phyloP scores from a whole-genome alignment of 2,329 filamentous ascomycete species.

The Colletotrichum sp. region DNA sequence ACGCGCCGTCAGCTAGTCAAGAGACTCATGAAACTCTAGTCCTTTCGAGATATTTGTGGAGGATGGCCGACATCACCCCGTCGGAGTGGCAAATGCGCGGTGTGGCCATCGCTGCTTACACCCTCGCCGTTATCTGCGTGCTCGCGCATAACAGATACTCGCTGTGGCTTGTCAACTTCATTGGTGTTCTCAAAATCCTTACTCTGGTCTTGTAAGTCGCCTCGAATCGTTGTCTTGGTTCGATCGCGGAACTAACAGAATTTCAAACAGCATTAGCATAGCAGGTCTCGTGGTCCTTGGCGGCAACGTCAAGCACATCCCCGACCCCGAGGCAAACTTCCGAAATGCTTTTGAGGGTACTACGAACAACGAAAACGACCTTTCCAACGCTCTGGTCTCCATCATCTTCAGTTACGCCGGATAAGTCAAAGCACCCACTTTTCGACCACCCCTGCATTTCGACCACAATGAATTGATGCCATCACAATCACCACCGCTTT shows the following conservation, averaged over 20 bases:
- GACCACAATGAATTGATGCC: too few relatives aligned
- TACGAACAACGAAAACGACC: conserved; percentile 37
- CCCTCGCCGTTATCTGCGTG: conserved; percentile 57
- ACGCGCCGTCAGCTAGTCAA: neutral
- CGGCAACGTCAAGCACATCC: conserved; percentile 32
- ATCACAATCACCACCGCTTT: too few relatives aligned
- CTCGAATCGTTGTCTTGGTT: neutral
- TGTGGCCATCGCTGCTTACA: conserved; percentile 68
- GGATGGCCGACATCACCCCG: conserved; percentile 52
- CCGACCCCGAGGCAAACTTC: conserved; percentile 39
- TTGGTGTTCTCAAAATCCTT: conserved; percentile 63
- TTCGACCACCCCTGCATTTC: too few relatives aligned
- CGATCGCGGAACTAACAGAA: neutral
- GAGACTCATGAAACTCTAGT: conserved; percentile 38
- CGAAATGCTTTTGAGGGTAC: conserved; percentile 38
- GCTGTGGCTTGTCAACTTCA: conserved; percentile 57
- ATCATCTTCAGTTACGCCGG: conserved; percentile 64
- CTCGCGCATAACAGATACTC: conserved; percentile 62
- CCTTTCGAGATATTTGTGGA: conserved; percentile 66
- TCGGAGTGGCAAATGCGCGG: conserved; percentile 70
- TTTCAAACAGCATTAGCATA: conserved; percentile 47
- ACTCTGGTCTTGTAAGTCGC: conserved; percentile 58
- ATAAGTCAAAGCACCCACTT: too few relatives aligned
- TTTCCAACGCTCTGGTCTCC: conserved; percentile 55
- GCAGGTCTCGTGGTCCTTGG: conserved; percentile 65